Conservation (phyloP, 108 stramenopile genomes). For the Tribonema minus region DNA sequence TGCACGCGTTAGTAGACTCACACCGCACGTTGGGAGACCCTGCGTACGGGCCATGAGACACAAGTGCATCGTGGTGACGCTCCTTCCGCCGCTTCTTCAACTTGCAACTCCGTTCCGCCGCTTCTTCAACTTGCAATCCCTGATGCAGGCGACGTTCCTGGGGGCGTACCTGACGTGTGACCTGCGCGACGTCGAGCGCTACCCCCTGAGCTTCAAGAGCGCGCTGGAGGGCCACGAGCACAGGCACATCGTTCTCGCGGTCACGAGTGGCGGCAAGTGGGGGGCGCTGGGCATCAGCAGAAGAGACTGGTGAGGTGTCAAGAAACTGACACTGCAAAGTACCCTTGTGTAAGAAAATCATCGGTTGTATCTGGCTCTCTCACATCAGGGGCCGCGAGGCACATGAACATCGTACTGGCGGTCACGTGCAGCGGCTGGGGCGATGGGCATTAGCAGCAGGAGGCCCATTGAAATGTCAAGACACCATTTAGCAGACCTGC, state of each 20-base stretch:
- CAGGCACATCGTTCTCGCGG: conserved; percentile 57
- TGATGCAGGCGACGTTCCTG: conserved; percentile 60
- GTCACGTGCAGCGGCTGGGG: not conserved
- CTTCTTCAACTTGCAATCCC: too few relatives aligned
- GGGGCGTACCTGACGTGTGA: conserved; percentile 53
- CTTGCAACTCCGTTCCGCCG: too few relatives aligned
- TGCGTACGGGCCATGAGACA: too few relatives aligned
- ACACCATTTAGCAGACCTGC: too few relatives aligned
- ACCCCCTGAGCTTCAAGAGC: conserved; percentile 57
- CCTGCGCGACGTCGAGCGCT: conserved; percentile 42
- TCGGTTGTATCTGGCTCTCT: too few relatives aligned
- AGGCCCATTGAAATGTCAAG: not conserved
- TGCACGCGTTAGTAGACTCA: too few relatives aligned
- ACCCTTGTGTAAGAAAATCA: too few relatives aligned
- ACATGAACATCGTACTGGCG: too few relatives aligned
- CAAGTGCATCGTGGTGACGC: too few relatives aligned
- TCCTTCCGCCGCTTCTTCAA: too few relatives aligned
- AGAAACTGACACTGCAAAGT: not conserved
- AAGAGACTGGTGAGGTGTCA: conserved; percentile 24
- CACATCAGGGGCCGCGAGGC: too few relatives aligned
- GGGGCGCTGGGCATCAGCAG: conserved; percentile 58
- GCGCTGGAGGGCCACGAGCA: conserved; percentile 34
- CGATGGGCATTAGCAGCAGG: not conserved
- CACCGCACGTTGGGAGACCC: too few relatives aligned
- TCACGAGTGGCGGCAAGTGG: conserved; percentile 41